A percentile compares a stretch with the other conserved stretches of the same genome.
These are phyloP conservation scores for Cladosporium sp. DNA, from an alignment of 2,329 filamentous ascomycete species.

Conservation along the genomic window DNA sequence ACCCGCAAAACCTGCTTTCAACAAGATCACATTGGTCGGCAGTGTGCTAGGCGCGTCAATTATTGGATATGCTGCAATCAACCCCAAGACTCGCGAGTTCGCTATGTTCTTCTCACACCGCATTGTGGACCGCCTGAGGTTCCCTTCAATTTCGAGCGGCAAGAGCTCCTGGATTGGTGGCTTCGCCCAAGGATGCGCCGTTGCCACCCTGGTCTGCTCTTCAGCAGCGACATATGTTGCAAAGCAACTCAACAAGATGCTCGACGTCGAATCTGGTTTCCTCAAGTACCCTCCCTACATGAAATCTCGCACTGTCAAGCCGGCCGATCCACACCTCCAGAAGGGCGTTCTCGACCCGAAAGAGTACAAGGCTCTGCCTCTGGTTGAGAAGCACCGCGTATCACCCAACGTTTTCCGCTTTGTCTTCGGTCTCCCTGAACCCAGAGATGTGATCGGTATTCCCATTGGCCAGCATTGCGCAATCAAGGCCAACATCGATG, in stretches of 20 bases:
- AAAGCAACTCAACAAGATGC: constrained; percentile 16
- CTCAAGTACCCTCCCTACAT: constrained; percentile 34
- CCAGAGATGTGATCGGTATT: constrained; percentile 27
- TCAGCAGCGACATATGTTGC: constrained; percentile 14
- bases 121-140: background rate
- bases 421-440: constrained; percentile 25
- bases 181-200: constrained; percentile 37
- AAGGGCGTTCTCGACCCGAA: constrained; percentile 50
- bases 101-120: constrained; percentile 2
- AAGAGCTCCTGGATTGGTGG: constrained; percentile 17
- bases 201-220: constrained; percentile 27
- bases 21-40: constrained; percentile 51
- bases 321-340: constrained; percentile 19
- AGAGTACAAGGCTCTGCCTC: constrained; percentile 46
- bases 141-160: background rate
- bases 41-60: constrained; percentile 4
- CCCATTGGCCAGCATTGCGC: constrained; percentile 35
- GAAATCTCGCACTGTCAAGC: constrained; percentile 25
- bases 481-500: constrained; percentile 26
- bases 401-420: constrained; percentile 24
- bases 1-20: constrained; percentile 59
- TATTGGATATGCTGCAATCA: background rate
- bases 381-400: constrained; percentile 28
- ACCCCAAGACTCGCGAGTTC: constrained; percentile 2
- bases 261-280: constrained; percentile 16